Evolutionary conservation across 1,284 basidiomycete species (phyloP).

Genomic region (Baeospora myosura): DNA sequence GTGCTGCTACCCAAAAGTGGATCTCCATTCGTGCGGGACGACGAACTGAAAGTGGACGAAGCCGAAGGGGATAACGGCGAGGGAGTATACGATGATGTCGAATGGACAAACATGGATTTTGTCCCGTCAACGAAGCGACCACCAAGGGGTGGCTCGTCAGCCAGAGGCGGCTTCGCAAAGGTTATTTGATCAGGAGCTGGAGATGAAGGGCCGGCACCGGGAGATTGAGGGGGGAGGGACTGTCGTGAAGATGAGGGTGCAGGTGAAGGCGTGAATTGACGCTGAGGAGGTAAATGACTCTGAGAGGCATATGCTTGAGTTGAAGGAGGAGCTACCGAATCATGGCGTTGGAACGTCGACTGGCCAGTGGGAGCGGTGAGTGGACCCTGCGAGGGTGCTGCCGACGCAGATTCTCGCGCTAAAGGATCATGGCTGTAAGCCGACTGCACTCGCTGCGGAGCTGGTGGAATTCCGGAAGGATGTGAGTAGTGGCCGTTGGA

Average conservation of each 20-base stretch:
- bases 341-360: no score
- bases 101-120: slow-evolving; percentile 64
- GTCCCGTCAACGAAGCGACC: slow-evolving; percentile 65
- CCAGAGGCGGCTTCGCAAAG: slow-evolving; percentile 21
- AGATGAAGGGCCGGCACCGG: slow-evolving; percentile 45
- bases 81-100: slow-evolving; percentile 30
- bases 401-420: slow-evolving; percentile 1
- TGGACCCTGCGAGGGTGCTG: not conserved
- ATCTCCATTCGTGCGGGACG: slow-evolving; percentile 6
- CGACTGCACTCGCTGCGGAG: slow-evolving; percentile 4
- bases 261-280: slow-evolving; percentile 18
- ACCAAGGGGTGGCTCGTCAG: slow-evolving; percentile 45
- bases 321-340: not conserved
- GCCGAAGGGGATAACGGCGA: slow-evolving; percentile 20
- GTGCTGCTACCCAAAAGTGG: not conserved
- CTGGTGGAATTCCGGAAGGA: slow-evolving; percentile 3
- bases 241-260: slow-evolving; percentile 13
- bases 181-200: slow-evolving; percentile 16
- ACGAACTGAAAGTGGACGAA: slow-evolving; percentile 4
- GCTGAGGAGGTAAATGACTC: slow-evolving; percentile 11
- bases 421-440: slow-evolving; percentile 5
- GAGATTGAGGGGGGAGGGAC: slow-evolving; percentile 36
- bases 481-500: slow-evolving; percentile 15
- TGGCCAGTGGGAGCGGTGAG: not conserved
- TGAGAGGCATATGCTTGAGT: not conserved